These are phyloP conservation scores for Evernia prunastri DNA, from an alignment of 495 filamentous ascomycete species.

Conservation along the genomic window DNA sequence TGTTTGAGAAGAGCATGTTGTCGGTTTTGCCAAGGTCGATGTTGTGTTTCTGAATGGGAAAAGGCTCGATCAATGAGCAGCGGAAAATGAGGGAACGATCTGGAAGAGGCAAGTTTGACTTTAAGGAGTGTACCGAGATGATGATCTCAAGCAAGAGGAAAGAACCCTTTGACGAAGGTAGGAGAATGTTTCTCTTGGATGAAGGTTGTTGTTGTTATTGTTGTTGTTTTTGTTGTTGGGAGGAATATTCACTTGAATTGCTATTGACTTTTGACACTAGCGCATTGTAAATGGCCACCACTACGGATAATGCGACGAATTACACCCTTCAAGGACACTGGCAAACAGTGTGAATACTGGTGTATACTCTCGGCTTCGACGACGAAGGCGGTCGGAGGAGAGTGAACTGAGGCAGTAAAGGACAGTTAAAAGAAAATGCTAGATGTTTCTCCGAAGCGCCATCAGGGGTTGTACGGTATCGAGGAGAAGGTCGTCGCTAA, in stretches of 20 bases:
- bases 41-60: background rate
- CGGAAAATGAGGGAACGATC: conserved; percentile 4
- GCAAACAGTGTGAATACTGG: background rate
- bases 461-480: background rate
- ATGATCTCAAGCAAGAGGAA: conserved; percentile 5
- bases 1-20: conserved; percentile 17
- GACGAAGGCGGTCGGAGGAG: background rate
- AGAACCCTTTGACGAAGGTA: background rate
- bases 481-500: background rate
- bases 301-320: background rate
- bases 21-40: background rate
- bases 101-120: background rate
- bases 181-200: background rate
- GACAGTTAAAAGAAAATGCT: background rate
- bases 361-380: background rate
- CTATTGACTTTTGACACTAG: conserved; percentile 1
- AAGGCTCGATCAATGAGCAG: conserved; percentile 22
- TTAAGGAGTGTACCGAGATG: conserved; percentile 12
- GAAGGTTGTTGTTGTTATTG: background rate
- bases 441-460: conserved; percentile 2
- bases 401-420: background rate
- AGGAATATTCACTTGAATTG: background rate
- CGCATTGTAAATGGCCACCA: background rate
- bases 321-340: background rate
- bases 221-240: background rate